Evolutionary conservation across 805 yeast species (phyloP), one percentile per base, ranked within the genome.

Genomic region (Teunomyces barrocoloradensis): DNA sequence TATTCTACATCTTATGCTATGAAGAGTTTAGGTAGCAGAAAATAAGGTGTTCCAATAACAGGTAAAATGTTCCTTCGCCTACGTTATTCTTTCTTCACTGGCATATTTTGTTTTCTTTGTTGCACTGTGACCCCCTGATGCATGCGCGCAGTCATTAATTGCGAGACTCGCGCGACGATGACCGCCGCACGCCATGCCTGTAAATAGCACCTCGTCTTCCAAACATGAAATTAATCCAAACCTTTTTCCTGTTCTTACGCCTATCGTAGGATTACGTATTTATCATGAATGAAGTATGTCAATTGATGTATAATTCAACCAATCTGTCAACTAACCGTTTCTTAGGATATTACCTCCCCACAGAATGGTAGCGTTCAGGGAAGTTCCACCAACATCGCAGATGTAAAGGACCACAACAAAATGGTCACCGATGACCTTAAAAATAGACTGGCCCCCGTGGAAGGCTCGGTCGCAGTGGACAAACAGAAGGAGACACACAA

Each of bases 371-470:
- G 15, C 12, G 20, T 15, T 11, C n/a, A 23, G 39, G 45, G 39
- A 4, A 33, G 27, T 12, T 15, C 38, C 33, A 34, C 45, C 32
- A 43, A 37, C 35, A 42, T 43, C 20, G 50, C 35, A 10, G 52
- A 52, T 17, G 51, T 52, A 29, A 49, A 52, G 46, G 54, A 52
- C 47, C 37, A 39, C 42, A 52, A 52, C 39, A 46, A 46, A 34
- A 29, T 55, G 29, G 55, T 52, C 15, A 48, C 35, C 7, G 46
- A 48, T 6, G 44, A 55, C 18, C 42, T 48, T 7, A 51, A 46
- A 15, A 50, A 32, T 11, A 44, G 38, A 30, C 43, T 33, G 6
- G 51, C 58, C 3, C 63, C 66, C 9, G 47, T 53, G 12, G 59
- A 53, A 20, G 58, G 54, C 12, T 29, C 50, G 20, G 34, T 29